Conservation (phyloP, 192 early-diverging fungal species). For the Glomus cerebriforme region DNA sequence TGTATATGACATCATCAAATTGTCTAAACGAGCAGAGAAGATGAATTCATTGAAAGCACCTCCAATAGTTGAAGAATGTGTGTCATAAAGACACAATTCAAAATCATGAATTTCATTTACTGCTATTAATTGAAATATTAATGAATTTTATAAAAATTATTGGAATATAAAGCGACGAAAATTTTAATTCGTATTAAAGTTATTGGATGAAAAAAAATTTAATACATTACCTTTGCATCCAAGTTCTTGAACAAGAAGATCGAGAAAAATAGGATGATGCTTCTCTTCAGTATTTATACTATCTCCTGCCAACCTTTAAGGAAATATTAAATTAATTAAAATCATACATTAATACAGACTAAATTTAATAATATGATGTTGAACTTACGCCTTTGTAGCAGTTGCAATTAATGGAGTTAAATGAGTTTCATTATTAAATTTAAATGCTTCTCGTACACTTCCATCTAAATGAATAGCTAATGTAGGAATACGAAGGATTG, state of each 20-base stretch:
- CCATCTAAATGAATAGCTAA: constrained; percentile 97
- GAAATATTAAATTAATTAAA: not conserved
- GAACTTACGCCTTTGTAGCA: constrained; percentile 60
- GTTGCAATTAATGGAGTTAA: constrained; percentile 87
- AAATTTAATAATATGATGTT: too few species aligned
- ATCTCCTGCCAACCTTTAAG: constrained; percentile 7
- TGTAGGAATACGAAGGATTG: constrained; percentile 94
- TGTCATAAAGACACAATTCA: constrained; percentile 97
- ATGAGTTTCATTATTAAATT: constrained; percentile 95
- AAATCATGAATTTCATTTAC: constrained; percentile 82
- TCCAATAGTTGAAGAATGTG: constrained; percentile 86
- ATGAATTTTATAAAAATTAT: too few species aligned
- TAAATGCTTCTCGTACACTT: constrained; percentile 72
- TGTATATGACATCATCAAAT: constrained; percentile 97
- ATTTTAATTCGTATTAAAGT: too few species aligned
- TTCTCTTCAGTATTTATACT: constrained; percentile 38
- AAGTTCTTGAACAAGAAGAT: constrained; percentile 78
- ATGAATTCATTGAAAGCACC: constrained; percentile 93
- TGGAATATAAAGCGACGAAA: too few species aligned
- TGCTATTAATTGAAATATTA: not conserved
- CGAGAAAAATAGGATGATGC: constrained; percentile 84
- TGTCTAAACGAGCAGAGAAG: constrained; percentile 92
- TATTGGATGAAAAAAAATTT: too few species aligned
- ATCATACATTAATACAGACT: not conserved
- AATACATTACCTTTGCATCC: constrained; percentile 45